Evolutionary conservation across 2,329 filamentous ascomycete species (phyloP), one percentile per base, ranked within the genome.

Genomic region (Paracamarosporium sp.): DNA sequence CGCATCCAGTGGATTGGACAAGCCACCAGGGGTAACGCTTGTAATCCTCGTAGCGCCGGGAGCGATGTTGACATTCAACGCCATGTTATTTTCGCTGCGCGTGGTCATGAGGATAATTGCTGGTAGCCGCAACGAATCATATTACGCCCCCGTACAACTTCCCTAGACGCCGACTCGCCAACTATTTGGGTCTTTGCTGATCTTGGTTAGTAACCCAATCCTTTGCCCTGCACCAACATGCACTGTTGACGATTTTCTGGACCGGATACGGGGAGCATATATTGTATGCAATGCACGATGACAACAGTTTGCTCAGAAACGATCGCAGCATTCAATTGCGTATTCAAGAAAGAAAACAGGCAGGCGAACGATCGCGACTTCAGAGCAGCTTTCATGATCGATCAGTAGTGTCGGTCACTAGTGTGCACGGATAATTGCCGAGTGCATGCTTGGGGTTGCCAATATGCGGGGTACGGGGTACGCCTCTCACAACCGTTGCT

Each of bases 71-170:
- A 40, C 27, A 22, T 33, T 40, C 9, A 45, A n/a, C 15, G 30
- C 15, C 24, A 17, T 35, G 40, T 24, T 24, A 3, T 20, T 50
- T 22, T 12, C 28, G 22, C 5, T 40, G 25, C 24, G 48, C 13
- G 40, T 38, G 52, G 35, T 55, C 52, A 55, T 55, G 52, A 48
- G 52, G 44, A 43, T 55, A 22, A 9, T 46, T 13, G 20, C 4
- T 41, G 13, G 36, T 43, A 28, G 43, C 24, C 36, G 46, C 40
- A 28, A n/a, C 61, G 51, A 64, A 64, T 62, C 54, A 56, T 25
- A 58, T 27, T 15, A 28, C 15, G 22, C n/a, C 33, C 24, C 47
- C 13, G 20, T 50, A 40, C 47, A 50, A 30, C 30, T 24, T 3
- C 31, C 33, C 20, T 13, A 47, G 43, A 51, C 25, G 41, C 52